These are phyloP conservation scores for Alternaria viburni DNA, from an alignment of 2,329 filamentous ascomycete genomes.

Conservation along the genomic window DNA sequence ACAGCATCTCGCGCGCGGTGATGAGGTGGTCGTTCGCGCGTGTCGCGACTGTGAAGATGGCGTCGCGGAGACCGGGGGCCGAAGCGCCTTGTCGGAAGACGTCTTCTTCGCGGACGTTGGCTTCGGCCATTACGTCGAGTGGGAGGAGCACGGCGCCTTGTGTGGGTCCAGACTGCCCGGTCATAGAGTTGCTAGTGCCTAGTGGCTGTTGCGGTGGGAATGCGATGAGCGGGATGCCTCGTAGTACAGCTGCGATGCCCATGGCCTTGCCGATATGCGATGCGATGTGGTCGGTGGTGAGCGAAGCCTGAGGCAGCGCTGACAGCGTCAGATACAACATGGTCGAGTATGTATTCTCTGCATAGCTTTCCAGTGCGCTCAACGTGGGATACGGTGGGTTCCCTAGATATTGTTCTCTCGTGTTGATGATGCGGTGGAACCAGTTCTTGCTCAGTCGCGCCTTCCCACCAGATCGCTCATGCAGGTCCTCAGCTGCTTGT, in stretches of 20 bases:
- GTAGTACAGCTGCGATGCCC: slow-evolving; percentile 84
- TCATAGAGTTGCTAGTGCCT: slow-evolving; percentile 48
- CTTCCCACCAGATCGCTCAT: slow-evolving; percentile 54
- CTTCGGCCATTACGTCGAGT: slow-evolving; percentile 85
- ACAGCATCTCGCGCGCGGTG: slow-evolving; percentile 89
- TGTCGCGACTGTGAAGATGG: slow-evolving; percentile 90
- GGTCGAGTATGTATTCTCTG: slow-evolving; percentile 93
- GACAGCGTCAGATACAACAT: slow-evolving; percentile 88
- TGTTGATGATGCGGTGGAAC: slow-evolving; percentile 75
- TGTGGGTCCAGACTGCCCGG: slow-evolving; percentile 50
- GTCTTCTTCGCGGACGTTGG: slow-evolving; percentile 83
- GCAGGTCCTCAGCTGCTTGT: slow-evolving; percentile 68
- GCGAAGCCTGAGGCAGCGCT: slow-evolving; percentile 76
- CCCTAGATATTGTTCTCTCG: slow-evolving; percentile 80
- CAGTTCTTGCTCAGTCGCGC: slow-evolving; percentile 61
- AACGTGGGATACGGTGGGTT: slow-evolving; percentile 81
- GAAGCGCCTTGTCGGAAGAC: slow-evolving; percentile 79
- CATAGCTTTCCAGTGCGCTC: slow-evolving; percentile 80
- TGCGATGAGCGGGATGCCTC: slow-evolving; percentile 86
- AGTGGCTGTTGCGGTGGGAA: slow-evolving; percentile 70
- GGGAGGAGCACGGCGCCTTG: slow-evolving; percentile 79
- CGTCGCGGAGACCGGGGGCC: slow-evolving; percentile 84
- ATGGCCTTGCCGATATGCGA: slow-evolving; percentile 94
- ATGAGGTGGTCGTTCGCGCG: slow-evolving; percentile 95
- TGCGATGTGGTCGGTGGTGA: slow-evolving; percentile 89